Evolutionary conservation across 768 basidiomycete species (phyloP), one percentile per base, ranked within the genome.

Genomic region (Asterophora parasitica): DNA sequence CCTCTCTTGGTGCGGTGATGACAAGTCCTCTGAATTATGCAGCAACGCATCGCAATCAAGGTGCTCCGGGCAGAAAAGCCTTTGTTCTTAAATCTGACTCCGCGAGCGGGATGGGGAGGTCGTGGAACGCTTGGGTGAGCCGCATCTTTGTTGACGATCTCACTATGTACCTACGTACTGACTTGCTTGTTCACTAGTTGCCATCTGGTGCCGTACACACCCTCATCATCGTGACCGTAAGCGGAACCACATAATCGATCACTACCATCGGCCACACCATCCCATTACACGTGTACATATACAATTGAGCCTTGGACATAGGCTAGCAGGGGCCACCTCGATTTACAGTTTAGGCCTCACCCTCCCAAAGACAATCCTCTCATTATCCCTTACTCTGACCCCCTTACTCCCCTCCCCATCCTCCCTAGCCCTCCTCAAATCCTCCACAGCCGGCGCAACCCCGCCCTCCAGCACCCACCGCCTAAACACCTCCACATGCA

Each of bases 51-150:
- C 31, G 58, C 65, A 4, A 71, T 92, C 44, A 71, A 75, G 37
- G 74, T 89, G 7, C 64, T 79, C 23, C 79, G 88, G 26, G 64
- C 69, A 4, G 73, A 64, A 3, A 62, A 77, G 52, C 61, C 57
- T 6, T 55, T 79, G 11, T 69, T 68, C 15, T 58, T 91, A 48
- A 74, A 64, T n/a, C 68, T 92, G 35, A 83, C 71, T 3, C 90
- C 91, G 5, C 65, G 79, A 42, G 78, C 74, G 48, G 83, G 83
- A 6, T 96, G 92, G 92, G 91, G 90, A 52, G 92, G 92, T 8
- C 73, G 89, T 49, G 92, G 92, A 7, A 72, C 85, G 62, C 69
- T 96, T 35, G 92, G 92, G 85, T 90, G 52, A 57, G 81, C 64
- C 13, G 37, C 16, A 36, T n/a, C 37, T 41, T 11, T 32, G 31